Base-by-base conservation (phyloP, 2,329 filamentous ascomycete genomes). In the Calonectria pseudoturangicola region DNA sequence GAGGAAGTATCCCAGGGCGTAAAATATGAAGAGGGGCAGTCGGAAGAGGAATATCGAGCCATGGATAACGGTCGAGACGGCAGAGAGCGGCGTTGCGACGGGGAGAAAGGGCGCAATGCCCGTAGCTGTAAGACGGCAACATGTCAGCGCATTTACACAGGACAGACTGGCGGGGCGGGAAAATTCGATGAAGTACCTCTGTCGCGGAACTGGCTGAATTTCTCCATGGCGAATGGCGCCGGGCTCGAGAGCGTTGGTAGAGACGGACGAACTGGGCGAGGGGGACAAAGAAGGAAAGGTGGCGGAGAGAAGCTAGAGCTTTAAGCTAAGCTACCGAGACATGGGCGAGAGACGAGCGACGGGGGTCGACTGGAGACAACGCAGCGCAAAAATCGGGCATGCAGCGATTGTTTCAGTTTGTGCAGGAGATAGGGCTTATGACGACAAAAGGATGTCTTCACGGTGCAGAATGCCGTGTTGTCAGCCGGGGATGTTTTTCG, bases 51-150 rank as follows among this genome's bases (percentile, higher is more conserved):
- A 98, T 79, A 98, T 88, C 82, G 93, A 89, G 71, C 91, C 80
- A 79, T 94, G 91, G 68, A 94, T 82, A 21, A 94, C 87, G 18
- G 91, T 88, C 76, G 91, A 91, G 73, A 94, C 82, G 71, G 90
- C 85, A 13, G 92, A 89, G 28, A 92, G 86, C 60, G 92, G 90
- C 8, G 93, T 90, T 21, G 92, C 89, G 68, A 96, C 90, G 18
- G 97, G 96, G 74, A 98, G 93, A 87, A 99, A 99, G 71, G 97
- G 97, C 76, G 97, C 95, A 83, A 99, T 97, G 80, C 97, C 96
- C 77, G 97, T 98, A 77, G 96, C 96, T 98, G 75, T 2, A 13
- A 45, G 28, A 30, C 1, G 50, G 70, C 47, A 70, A 66, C 47
- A 73, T 58, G 75, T 76, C 66, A 76, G 62, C 27, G 72, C 41